Percentiles rank a stretch among this genome's conserved stretches.
These are phyloP conservation scores for Arthroderma sp. DNA, from an alignment of 2,329 filamentous ascomycete genomes.

Conservation along the genomic window DNA sequence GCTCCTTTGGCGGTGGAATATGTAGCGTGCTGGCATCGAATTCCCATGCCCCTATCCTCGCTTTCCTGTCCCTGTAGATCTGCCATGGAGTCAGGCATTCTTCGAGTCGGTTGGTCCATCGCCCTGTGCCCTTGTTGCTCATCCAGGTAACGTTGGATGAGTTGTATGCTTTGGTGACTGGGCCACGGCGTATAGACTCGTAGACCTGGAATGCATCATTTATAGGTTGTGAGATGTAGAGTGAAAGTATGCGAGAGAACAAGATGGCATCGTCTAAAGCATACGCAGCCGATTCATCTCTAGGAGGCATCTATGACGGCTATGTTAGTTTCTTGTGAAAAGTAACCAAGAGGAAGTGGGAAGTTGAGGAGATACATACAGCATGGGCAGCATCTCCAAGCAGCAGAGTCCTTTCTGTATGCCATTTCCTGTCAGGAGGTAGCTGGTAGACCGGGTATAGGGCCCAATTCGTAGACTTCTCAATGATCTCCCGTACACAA, in stretches of 20 bases:
- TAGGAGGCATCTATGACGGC: conserved; percentile 33
- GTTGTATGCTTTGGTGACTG: conserved; percentile 31
- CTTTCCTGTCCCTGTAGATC: conserved; percentile 20
- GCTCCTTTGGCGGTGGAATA: conserved; percentile 18
- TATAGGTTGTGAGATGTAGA: conserved; percentile 25
- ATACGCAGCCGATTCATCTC: conserved; percentile 36
- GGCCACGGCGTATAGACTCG: conserved; percentile 27
- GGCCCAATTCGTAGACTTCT: conserved; percentile 28
- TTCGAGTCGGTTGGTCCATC: conserved; percentile 26
- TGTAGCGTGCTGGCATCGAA: conserved; percentile 27
- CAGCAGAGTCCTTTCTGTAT: conserved; percentile 30
- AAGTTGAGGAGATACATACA: conserved; percentile 20
- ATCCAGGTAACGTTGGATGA: conserved; percentile 30
- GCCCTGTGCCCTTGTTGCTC: conserved; percentile 29
- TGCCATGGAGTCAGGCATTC: conserved; percentile 30
- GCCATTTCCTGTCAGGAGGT: conserved; percentile 29
- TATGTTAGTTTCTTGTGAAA: conserved; percentile 4
- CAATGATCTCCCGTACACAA: conserved; percentile 28
- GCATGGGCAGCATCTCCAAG: conserved; percentile 39
- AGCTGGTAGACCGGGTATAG: conserved; percentile 37
- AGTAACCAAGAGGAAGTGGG: background rate
- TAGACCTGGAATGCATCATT: conserved; percentile 28
- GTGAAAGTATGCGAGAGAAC: conserved; percentile 29
- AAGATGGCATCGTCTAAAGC: conserved; percentile 37
- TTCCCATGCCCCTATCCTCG: conserved; percentile 24